A percentile compares a stretch with the other conserved stretches of the same genome.
Evolutionary conservation across 176 grass and related monocot species (phyloP).

Genomic region (Zoysia pacifica): DNA sequence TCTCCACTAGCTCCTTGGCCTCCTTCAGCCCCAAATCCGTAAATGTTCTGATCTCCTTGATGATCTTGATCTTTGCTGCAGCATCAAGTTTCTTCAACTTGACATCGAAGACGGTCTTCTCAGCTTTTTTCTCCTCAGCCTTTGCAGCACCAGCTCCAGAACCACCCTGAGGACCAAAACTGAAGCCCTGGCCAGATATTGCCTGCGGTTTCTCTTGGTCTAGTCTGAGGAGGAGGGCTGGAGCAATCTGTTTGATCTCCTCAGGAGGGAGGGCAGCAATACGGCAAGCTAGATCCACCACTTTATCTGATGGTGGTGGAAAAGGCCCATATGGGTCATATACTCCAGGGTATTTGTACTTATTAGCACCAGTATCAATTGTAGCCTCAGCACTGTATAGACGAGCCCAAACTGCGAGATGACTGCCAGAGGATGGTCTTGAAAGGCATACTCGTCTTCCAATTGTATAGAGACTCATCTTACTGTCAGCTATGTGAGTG

Average conservation of each 20-base stretch:
- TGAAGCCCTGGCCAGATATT: slow-evolving; percentile 80
- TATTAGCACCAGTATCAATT: slow-evolving; percentile 50
- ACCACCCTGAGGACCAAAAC: slow-evolving; percentile 59
- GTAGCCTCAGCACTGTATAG: slow-evolving; percentile 45
- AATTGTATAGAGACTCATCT: slow-evolving; percentile 48
- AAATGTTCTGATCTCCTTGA: slow-evolving; percentile 94
- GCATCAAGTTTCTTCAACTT: slow-evolving; percentile 95
- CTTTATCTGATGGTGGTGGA: slow-evolving; percentile 72
- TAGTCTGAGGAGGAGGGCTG: slow-evolving; percentile 63
- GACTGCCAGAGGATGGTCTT: slow-evolving; percentile 17
- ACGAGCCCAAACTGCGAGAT: slow-evolving; percentile 13
- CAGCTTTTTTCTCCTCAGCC: slow-evolving; percentile 84
- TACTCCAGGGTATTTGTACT: slow-evolving; percentile 72
- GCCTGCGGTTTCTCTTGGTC: slow-evolving; percentile 65
- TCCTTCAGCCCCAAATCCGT: slow-evolving; percentile 90
- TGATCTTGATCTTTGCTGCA: slow-evolving; percentile 95
- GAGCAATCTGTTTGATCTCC: slow-evolving; percentile 96
- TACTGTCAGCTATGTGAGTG: slow-evolving; percentile 15
- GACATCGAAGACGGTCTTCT: slow-evolving; percentile 89
- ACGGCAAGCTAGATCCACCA: slow-evolving; percentile 72
- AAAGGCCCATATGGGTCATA: slow-evolving; percentile 81
- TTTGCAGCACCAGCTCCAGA: slow-evolving; percentile 28
- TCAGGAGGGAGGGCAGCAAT: slow-evolving; percentile 71
- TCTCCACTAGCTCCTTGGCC: slow-evolving; percentile 91
- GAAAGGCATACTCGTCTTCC: slow-evolving; percentile 46